Base-by-base conservation (phyloP, 345 rosid genomes). In the Dipteronia sinensis region DNA sequence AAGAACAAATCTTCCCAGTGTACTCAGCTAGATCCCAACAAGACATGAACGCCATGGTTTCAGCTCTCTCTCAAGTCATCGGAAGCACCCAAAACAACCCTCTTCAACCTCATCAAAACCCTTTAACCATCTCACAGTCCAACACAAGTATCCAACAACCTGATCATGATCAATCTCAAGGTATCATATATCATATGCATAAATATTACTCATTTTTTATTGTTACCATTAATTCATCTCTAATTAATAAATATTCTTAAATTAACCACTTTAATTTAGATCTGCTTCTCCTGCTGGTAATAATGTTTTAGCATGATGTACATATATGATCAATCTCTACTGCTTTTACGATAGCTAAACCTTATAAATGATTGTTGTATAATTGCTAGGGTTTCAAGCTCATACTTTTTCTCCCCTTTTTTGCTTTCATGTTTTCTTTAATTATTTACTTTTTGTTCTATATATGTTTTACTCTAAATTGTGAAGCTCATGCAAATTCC, bases 61-160 rank as follows among this genome's bases (percentile, higher is more conserved):
- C 93, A 5, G 97, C 94, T 69, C 86, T 92, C 44, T 29, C 92
- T 83, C 92, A 92, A 75, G 94, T 92, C 17, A 90, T 92, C 40
- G 90, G 88, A 62, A 87, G 67, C 80, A 74, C 74, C 69, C 76
- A 76, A 69, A 78, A 61, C 49, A 74, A 20, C 76, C 71, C 87
- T 51, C 71, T 25, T 74, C 86, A 86, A 16, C 2, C 22, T 15
- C 22, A 55, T 15, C 65, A 69, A 63, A 64, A 49, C 63, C 74
- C 77, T 72, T 10, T 69, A 7, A 17, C 76, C 56, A 4, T 17
- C 20, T 67, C 80, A 17, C 87, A 78, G 20, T 58, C 86, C 68
- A 58, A 40, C 55, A n/a, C 66, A 2, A 34, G 38, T 34, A 34
- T 1, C 38, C 38, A 34, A 34, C 38, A 34, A 34, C 7, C 38